Evolutionary conservation across 179 eudicot genomes (phyloP).

Genomic region (Actinidia arguta): DNA sequence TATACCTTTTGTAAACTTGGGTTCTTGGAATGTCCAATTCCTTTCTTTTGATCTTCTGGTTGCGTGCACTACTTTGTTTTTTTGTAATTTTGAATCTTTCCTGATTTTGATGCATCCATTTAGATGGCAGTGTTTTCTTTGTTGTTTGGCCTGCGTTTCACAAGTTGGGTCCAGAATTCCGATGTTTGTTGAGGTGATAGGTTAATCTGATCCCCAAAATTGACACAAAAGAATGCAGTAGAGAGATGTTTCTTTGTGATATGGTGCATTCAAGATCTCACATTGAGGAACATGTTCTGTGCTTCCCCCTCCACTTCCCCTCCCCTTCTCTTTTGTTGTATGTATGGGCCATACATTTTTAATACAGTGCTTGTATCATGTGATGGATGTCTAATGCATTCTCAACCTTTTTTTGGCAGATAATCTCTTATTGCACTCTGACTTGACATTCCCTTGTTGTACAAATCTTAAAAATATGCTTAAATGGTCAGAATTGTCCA

Average conservation of each 20-base stretch:
- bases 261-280: neutral
- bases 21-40: neutral
- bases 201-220: neutral
- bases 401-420: neutral
- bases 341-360: neutral
- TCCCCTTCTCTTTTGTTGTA: neutral
- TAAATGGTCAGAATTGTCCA: neutral
- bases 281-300: neutral
- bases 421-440: neutral
- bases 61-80: conserved; percentile 4
- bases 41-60: neutral
- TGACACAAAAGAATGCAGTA: neutral
- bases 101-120: neutral
- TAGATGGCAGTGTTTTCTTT: neutral
- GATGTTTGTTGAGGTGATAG: neutral
- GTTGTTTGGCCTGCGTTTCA: neutral
- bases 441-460: neutral
- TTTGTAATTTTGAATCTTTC: neutral
- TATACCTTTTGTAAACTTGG: neutral
- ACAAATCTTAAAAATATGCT: neutral
- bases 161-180: neutral
- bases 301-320: no score
- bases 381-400: conserved; percentile 9
- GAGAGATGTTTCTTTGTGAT: neutral
- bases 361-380: neutral